Evolutionary conservation across 2,329 filamentous ascomycete genomes (phyloP).

Genomic region (Colletotrichum karsti): DNA sequence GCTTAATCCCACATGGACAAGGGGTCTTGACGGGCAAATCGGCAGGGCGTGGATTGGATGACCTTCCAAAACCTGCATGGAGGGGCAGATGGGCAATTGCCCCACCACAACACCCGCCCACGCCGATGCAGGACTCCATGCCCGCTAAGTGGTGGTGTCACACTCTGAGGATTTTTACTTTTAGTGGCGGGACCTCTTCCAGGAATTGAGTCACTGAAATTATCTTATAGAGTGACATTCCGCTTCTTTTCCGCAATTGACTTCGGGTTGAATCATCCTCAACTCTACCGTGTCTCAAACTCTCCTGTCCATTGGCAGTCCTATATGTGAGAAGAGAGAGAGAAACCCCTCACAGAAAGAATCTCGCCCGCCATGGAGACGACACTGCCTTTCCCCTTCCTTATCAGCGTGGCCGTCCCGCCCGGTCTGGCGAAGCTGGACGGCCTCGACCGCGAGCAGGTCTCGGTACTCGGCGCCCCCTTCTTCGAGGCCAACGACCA

Average conservation of each 20-base stretch:
- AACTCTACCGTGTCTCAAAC: not conserved
- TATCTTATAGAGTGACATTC: slow-evolving; percentile 27
- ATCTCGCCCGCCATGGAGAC: slow-evolving; percentile 63
- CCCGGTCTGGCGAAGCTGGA: slow-evolving; percentile 56
- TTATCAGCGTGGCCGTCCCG: slow-evolving; percentile 64
- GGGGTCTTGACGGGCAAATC: slow-evolving; percentile 23
- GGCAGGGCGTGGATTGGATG: slow-evolving; percentile 27
- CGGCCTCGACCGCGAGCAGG: slow-evolving; percentile 64
- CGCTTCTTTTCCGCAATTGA: slow-evolving; percentile 16
- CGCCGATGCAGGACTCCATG: slow-evolving; percentile 37
- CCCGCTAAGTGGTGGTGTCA: slow-evolving; percentile 26
- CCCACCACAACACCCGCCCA: slow-evolving; percentile 34
- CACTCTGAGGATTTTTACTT: slow-evolving; percentile 27
- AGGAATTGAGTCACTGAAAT: slow-evolving; percentile 25
- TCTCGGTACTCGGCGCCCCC: slow-evolving; percentile 66
- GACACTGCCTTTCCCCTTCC: slow-evolving; percentile 69
- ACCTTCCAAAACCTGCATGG: slow-evolving; percentile 28
- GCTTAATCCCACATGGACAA: slow-evolving; percentile 36
- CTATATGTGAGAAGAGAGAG: not conserved
- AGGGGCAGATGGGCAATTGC: slow-evolving; percentile 31
- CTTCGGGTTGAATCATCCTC: not conserved
- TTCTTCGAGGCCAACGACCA: slow-evolving; percentile 64
- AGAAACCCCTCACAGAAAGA: not conserved
- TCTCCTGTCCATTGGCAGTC: not conserved
- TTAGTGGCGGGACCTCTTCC: slow-evolving; percentile 21